Evolutionary conservation across 257 asterid genomes (phyloP).

Genomic region (Anisodus tanguticus): DNA sequence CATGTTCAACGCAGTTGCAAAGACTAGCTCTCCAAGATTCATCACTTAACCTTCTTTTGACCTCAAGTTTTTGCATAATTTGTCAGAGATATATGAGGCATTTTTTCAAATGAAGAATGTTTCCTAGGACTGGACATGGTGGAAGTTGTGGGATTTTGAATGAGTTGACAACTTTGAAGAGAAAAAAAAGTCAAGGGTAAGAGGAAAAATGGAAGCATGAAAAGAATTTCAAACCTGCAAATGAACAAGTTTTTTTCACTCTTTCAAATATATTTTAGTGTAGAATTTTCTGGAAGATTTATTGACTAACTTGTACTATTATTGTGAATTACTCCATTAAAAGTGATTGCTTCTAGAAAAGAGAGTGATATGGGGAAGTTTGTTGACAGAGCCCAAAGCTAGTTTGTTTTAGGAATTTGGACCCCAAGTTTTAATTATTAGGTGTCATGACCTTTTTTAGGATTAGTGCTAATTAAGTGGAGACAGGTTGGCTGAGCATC

Average conservation of each 20-base stretch:
- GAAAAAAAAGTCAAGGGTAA: neutral
- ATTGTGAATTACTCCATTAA: too few relatives aligned
- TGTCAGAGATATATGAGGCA: constrained; percentile 39
- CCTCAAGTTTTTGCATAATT: constrained; percentile 44
- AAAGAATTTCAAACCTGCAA: neutral
- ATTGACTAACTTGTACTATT: too few relatives aligned
- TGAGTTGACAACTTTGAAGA: constrained; percentile 32
- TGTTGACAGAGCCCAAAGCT: too few relatives aligned
- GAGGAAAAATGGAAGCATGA: constrained; percentile 18
- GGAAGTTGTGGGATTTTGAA: constrained; percentile 50
- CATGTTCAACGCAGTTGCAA: constrained; percentile 45
- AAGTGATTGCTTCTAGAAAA: too few relatives aligned
- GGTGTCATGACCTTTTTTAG: too few relatives aligned
- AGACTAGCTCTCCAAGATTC: constrained; percentile 39
- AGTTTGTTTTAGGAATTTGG: too few relatives aligned
- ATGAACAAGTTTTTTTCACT: neutral
- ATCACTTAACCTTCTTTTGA: constrained; percentile 36
- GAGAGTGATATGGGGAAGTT: too few relatives aligned
- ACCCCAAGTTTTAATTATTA: too few relatives aligned
- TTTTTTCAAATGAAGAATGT: constrained; percentile 38
- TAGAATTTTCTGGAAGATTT: neutral
- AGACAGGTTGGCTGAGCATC: too few relatives aligned
- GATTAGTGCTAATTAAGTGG: too few relatives aligned
- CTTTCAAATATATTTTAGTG: neutral
- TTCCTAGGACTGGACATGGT: constrained; percentile 57